Evolutionary conservation across 345 rosid species (phyloP).

Genomic region (Populus davidiana): DNA sequence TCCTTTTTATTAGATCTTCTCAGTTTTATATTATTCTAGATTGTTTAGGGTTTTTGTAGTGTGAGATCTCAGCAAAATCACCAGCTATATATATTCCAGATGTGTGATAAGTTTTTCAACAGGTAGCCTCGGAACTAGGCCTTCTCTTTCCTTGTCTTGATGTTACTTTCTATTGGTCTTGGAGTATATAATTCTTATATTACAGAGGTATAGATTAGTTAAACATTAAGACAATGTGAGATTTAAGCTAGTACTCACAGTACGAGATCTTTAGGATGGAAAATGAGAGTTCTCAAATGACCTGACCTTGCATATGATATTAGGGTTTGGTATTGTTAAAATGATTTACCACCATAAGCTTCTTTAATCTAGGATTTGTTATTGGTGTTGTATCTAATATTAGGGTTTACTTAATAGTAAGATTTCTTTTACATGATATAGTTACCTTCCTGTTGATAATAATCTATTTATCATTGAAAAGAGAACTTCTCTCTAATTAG

Average conservation of each 20-base stretch:
- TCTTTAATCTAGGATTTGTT: background rate
- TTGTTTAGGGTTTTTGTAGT: background rate
- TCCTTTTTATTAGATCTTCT: background rate
- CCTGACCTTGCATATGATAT: background rate
- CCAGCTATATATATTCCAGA: background rate
- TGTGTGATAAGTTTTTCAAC: background rate
- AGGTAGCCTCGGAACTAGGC: background rate
- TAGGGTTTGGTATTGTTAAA: background rate
- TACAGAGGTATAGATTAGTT: no score
- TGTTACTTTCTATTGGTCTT: background rate
- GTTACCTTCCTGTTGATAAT: background rate
- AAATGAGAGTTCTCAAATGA: no score
- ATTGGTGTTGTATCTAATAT: background rate
- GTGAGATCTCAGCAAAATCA: background rate
- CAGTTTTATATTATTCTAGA: background rate
- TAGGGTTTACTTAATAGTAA: background rate
- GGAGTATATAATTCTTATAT: background rate
- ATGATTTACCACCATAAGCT: background rate
- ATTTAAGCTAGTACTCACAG: no score
- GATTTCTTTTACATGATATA: background rate
- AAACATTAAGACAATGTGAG: no score
- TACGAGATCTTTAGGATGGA: no score
- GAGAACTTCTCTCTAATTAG: background rate
- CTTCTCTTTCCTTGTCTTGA: background rate
- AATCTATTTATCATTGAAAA: background rate